phyloP scores from a whole-genome alignment of 306 rosid species.

The Betula pendula region DNA sequence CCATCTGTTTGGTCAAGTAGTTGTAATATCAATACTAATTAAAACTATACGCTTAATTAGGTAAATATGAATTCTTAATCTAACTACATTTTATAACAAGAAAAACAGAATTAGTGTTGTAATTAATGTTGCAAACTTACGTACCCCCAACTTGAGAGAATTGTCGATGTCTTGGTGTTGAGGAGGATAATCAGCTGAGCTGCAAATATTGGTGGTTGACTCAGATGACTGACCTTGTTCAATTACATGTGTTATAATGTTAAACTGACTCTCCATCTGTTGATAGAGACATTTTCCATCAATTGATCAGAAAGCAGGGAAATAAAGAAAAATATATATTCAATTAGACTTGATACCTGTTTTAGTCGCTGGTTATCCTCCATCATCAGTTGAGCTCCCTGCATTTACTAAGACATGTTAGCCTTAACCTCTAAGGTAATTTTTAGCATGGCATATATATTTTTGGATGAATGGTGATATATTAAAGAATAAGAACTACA shows the following conservation, averaged over 20 bases:
- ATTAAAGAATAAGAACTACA: too few species aligned
- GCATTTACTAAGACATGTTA: too few species aligned
- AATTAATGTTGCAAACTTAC: slow-evolving; percentile 8
- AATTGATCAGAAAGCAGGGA: background rate
- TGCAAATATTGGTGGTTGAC: slow-evolving; percentile 15
- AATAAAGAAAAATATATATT: background rate
- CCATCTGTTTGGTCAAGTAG: background rate
- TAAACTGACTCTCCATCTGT: background rate
- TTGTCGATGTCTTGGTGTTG: slow-evolving; percentile 28
- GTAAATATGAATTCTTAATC: too few species aligned
- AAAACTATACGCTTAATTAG: background rate
- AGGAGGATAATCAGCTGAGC: slow-evolving; percentile 12
- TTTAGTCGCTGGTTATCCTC: slow-evolving; percentile 35
- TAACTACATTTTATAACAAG: background rate
- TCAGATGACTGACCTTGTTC: slow-evolving; percentile 37
- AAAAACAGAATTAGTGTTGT: background rate
- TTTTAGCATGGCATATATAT: too few species aligned
- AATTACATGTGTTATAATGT: slow-evolving; percentile 12
- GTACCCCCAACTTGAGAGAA: slow-evolving; percentile 59
- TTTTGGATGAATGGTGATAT: too few species aligned
- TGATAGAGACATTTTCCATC: background rate
- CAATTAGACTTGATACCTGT: slow-evolving; percentile 22
- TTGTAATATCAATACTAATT: background rate
- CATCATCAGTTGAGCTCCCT: slow-evolving; percentile 31
- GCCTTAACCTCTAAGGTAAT: too few species aligned